Evolutionary conservation across 2,329 filamentous ascomycete genomes (phyloP), one percentile per base, ranked within the genome.

Genomic region (Byssothecium circinans): DNA sequence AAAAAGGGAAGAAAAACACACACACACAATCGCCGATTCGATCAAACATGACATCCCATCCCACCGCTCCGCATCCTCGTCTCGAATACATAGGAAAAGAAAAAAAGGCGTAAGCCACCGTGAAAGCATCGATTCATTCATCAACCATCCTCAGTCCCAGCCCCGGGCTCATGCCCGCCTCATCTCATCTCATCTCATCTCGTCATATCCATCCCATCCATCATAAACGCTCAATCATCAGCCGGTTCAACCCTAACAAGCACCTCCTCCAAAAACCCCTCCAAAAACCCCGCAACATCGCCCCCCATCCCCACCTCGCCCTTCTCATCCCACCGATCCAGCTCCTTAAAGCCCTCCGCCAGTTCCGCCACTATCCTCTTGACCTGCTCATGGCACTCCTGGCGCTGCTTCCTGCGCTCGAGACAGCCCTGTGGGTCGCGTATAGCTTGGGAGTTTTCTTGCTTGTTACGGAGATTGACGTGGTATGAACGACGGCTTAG

Each of bases 271-370:
- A 99, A 75, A 53, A 97, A 82, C 0, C 91, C 92, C 70, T 99
- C 94, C 7, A 97, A 73, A 59, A 97, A 95, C 1, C 88, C 89
- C 36, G 85, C 85, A 2, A 96, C 91, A 20, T 92, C 91, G 36
- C 89, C 86, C 0, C 91, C 92, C 92, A 97, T 96, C 1, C 91
- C 90, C 10, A 97, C 90, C 5, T 91, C 89, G 58, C 90, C 88
- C 35, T 85, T 82, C 68, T 87, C 87, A 71, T 99, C 94, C 72
- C 86, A 88, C 54, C 87, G 82, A 70, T 99, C 92, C 62, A 99
- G 90, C 68, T 96, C 91, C 64, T 86, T 87, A 71, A 95, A 95
- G 19, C 92, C 79, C 50, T 88, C 84, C 2, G 86, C 87, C 23
- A 95, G 80, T 67, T 95, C 95, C 55, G 86, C 86, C 11, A 96